These are phyloP conservation scores for Royoungia palumana DNA, from an alignment of 768 basidiomycete genomes.

Conservation along the genomic window DNA sequence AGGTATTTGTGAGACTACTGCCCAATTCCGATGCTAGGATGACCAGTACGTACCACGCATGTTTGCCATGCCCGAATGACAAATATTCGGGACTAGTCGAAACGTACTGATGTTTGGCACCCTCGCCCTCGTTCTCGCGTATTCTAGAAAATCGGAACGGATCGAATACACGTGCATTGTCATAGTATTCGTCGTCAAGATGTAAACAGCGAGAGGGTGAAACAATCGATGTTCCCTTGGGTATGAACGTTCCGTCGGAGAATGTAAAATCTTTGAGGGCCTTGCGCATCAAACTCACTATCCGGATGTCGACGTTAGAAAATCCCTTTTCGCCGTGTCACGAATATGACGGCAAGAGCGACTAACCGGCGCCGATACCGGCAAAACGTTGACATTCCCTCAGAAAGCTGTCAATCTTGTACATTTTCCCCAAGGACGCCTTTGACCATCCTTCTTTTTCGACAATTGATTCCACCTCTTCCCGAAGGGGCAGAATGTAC, in stretches of 20 bases:
- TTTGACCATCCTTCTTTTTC: conserved; percentile 7
- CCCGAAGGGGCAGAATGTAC: too few species aligned
- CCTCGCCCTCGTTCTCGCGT: conserved; percentile 32
- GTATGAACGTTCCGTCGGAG: conserved; percentile 35
- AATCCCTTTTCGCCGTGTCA: background rate
- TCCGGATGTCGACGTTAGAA: background rate
- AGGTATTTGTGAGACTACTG: background rate
- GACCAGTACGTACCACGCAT: conserved; percentile 7
- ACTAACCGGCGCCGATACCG: conserved; percentile 25
- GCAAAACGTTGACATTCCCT: conserved; percentile 32
- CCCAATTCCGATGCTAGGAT: too few species aligned
- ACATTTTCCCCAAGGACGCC: conserved; percentile 24
- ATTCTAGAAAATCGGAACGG: conserved; percentile 41
- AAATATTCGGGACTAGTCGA: conserved; percentile 32
- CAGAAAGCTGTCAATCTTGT: conserved; percentile 39
- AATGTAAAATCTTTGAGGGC: conserved; percentile 20
- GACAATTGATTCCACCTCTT: too few species aligned
- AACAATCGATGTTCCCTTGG: conserved; percentile 27
- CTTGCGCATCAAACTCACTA: conserved; percentile 29
- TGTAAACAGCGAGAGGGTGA: conserved; percentile 22
- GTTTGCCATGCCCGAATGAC: background rate
- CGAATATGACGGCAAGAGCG: background rate
- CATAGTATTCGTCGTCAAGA: conserved; percentile 21
- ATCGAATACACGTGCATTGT: conserved; percentile 19
- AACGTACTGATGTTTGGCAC: conserved; percentile 34